Conservation (phyloP, 1,284 basidiomycete species). For the Phellopilus nigrolimitatus region DNA sequence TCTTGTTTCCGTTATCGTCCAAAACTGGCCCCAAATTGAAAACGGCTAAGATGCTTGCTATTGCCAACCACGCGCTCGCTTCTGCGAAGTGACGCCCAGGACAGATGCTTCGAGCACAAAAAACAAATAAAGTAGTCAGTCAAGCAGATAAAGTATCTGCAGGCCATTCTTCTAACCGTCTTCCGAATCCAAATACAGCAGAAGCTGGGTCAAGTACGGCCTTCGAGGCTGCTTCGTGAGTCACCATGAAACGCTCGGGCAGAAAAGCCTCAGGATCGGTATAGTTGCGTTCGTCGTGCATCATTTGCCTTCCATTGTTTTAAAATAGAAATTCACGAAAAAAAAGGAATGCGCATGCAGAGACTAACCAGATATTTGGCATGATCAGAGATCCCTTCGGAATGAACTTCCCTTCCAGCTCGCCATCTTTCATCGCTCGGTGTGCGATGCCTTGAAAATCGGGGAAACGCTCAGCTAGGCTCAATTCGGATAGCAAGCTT, state of each 20-base stretch:
- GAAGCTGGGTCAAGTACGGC: conserved; percentile 12
- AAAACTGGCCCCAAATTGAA: conserved; percentile 15
- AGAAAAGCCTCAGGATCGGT: conserved; percentile 1
- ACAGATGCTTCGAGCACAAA: conserved; percentile 15
- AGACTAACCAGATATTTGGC: conserved; percentile 14
- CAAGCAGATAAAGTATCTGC: neutral
- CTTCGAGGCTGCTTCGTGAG: neutral
- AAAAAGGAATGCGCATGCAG: neutral
- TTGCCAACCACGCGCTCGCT: conserved; percentile 19
- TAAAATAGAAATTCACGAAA: neutral
- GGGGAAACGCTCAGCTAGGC: neutral
- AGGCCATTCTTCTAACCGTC: neutral
- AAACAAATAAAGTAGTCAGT: neutral
- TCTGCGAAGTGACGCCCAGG: conserved; percentile 21
- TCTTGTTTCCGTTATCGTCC: conserved; percentile 11
- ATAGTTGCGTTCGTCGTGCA: conserved; percentile 10
- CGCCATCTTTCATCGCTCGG: conserved; percentile 10
- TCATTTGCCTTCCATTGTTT: conserved; percentile 8
- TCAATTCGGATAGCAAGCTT: neutral
- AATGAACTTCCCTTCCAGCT: neutral
- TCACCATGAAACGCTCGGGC: conserved; percentile 11
- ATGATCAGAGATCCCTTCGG: conserved; percentile 14
- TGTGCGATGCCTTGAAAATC: conserved; percentile 9
- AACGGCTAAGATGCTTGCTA: conserved; percentile 15
- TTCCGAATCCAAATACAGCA: conserved; percentile 18